Evolutionary conservation across 1,284 basidiomycete genomes (phyloP).

Genomic region (Sporisorium reilianum): DNA sequence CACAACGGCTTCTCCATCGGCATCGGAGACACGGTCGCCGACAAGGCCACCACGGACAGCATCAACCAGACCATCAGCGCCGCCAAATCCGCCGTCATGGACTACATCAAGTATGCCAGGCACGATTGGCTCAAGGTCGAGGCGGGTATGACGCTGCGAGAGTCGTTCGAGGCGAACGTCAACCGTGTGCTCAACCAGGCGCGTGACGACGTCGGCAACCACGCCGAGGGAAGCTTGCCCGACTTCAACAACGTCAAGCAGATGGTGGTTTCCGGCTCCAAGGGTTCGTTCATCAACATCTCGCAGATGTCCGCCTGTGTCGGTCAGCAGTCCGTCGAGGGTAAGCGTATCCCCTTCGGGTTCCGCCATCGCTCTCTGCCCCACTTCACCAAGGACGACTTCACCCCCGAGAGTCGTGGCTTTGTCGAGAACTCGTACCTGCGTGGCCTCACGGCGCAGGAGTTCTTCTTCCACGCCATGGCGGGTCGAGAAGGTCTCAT

Average conservation of each 20-base stretch:
- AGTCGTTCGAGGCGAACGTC: slow-evolving; percentile 94
- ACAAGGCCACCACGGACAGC: slow-evolving; percentile 82
- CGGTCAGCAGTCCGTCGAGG: slow-evolving; percentile 97
- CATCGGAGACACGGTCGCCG: slow-evolving; percentile 98
- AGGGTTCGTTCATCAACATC: slow-evolving; percentile 94
- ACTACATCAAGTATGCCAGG: slow-evolving; percentile 64
- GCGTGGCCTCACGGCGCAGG: slow-evolving; percentile 94
- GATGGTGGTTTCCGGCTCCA: slow-evolving; percentile 99
- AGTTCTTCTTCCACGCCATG: slow-evolving; percentile 99
- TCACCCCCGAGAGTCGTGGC: slow-evolving; percentile 96
- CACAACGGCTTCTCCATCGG: slow-evolving; percentile 99
- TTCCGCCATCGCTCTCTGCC: slow-evolving; percentile 96
- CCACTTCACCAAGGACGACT: slow-evolving; percentile 99
- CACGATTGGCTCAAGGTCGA: slow-evolving; percentile 67
- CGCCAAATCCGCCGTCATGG: slow-evolving; percentile 75
- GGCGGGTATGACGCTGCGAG: slow-evolving; percentile 97
- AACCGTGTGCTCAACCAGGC: slow-evolving; percentile 93
- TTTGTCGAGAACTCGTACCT: slow-evolving; percentile 99
- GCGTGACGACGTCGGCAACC: slow-evolving; percentile 93
- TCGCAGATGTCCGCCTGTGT: slow-evolving; percentile 99
- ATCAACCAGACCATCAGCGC: slow-evolving; percentile 87
- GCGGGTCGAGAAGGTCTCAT: slow-evolving; percentile 99
- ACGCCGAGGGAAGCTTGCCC: slow-evolving; percentile 94
- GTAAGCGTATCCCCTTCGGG: slow-evolving; percentile 96
- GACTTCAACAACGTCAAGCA: slow-evolving; percentile 99